Base-by-base conservation (phyloP, 768 basidiomycete genomes). In the Krasilnikovozyma curviuscula region DNA sequence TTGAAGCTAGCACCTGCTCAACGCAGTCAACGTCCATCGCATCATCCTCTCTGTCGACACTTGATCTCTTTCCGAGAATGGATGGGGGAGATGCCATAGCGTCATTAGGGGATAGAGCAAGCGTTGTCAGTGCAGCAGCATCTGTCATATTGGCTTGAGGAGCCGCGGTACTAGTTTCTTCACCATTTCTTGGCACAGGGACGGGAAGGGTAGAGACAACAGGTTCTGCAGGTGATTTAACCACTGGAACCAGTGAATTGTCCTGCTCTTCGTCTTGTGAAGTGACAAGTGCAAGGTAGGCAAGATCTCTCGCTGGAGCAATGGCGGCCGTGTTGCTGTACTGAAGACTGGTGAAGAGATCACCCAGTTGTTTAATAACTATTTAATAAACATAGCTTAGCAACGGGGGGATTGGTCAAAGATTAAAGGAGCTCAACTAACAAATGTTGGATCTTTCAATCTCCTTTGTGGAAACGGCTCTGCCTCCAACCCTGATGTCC, bases 271-370 rank as follows among this genome's bases (percentile, higher is more conserved):
- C 50, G 50, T 52, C 50, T 58, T 83, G 76, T 3, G 82, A 81
- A 5, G 86, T 86, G 29, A 89, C 79, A 18, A 93, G 73, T 0
- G 86, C 88, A 19, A 91, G 73, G 60, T 93, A 86, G 7, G 86
- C 86, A 18, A 93, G 70, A 56, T 91, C 83, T 38, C 83, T 66
- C 3, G 77, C 78, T 0, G 86, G 86, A 0, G 83, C 84, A 16
- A 93, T 76, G 13, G 84, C 71, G 5, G 76, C 65, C 2, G 68
- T 63, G 38, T 77, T 72, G 47, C 73, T 71, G 53, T 72, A 74
- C 56, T 84, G 79, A 31, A 93, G 70, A 44, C 79, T 69, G 62
- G 70, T 73, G 66, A 88, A 93, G 3, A 93, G 70, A 13, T 74
- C 72, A 7, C 80, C 79, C 12, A 93, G 73, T 46, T 81, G 81